Base-by-base conservation (phyloP, 495 filamentous ascomycete species). In the Lophiostoma macrostomum region DNA sequence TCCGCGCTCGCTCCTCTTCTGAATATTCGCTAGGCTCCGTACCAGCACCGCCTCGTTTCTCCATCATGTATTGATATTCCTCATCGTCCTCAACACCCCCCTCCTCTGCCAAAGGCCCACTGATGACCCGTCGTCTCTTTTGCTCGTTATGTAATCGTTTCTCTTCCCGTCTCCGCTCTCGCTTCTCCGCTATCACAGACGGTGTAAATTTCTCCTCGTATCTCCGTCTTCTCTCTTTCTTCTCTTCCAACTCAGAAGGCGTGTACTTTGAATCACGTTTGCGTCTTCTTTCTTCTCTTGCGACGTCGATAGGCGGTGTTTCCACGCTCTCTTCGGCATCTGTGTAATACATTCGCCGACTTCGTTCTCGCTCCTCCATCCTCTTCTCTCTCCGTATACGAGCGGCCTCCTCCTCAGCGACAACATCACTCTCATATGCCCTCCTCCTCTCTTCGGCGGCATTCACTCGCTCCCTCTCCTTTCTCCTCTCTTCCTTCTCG, bases 221-320 rank as follows among this genome's bases (percentile, higher is more conserved):
- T 70, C 61, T 75, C 68, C 45, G 73, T 25, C 59, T 47, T 34
- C 34, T 52, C 56, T 37, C 56, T 32, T 38, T 64, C 39, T 41
- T 60, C 48, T 50, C 50, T 56, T 47, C 47, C 5, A 22, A 24
- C 23, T 61, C 61, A 10, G 52, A 58, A 5, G 56, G 50, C 6
- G 56, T 61, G 24, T 57, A 50, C 20, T 29, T 59, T 19, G 39
- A 43, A 44, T 58, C 58, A 28, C 23, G 35, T 70, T 61, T 75
- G 69, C 45, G 73, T 60, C 2, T 69, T 71, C 12, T 74, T 30
- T 19, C 63, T 67, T 38, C n/a, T n/a, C n/a, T n/a, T n/a, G n/a
- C n/a, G n/a, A n/a, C n/a, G n/a, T n/a, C n/a, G n/a, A n/a, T n/a
- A n/a, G n/a, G n/a, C n/a, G n/a, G n/a, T n/a, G n/a, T n/a, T n/a